Evolutionary conservation across 2,329 filamentous ascomycete species (phyloP).

Genomic region (Phialemoniopsis sp.): DNA sequence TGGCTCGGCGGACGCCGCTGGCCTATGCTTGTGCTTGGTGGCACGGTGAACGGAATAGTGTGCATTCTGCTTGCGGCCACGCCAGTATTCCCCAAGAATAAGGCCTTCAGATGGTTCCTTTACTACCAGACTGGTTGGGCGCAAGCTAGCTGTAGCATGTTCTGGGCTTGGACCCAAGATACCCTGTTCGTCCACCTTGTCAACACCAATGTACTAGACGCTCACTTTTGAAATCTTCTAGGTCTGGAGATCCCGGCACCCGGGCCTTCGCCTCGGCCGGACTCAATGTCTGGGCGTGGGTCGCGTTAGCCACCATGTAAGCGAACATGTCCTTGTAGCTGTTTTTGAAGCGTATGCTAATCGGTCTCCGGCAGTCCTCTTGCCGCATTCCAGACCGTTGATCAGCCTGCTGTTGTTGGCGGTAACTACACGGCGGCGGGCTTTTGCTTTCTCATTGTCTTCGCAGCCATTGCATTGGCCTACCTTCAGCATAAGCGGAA

Average conservation of each 20-base stretch:
- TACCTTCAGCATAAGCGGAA: no score
- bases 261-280: conserved; percentile 6
- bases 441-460: conserved; percentile 2
- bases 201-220: no score
- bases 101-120: conserved; percentile 6
- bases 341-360: no score
- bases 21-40: conserved; percentile 4
- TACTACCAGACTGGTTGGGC: conserved; percentile 7
- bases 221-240: no score
- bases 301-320: conserved; percentile 6
- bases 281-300: conserved; percentile 8
- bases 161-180: conserved; percentile 10
- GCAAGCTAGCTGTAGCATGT: conserved; percentile 7
- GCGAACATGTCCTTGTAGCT: background rate
- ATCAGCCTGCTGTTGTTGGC: conserved; percentile 7
- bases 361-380: conserved; percentile 2
- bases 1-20: conserved; percentile 5
- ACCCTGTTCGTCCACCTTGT: no score
- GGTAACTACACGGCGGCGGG: conserved; percentile 10
- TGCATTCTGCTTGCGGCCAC: conserved; percentile 5
- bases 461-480: no score
- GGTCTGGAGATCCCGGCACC: conserved; percentile 6
- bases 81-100: conserved; percentile 7
- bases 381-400: conserved; percentile 6
- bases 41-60: background rate